Base-by-base conservation (phyloP, 495 filamentous ascomycete genomes). In the Bathelium albidoporum region DNA sequence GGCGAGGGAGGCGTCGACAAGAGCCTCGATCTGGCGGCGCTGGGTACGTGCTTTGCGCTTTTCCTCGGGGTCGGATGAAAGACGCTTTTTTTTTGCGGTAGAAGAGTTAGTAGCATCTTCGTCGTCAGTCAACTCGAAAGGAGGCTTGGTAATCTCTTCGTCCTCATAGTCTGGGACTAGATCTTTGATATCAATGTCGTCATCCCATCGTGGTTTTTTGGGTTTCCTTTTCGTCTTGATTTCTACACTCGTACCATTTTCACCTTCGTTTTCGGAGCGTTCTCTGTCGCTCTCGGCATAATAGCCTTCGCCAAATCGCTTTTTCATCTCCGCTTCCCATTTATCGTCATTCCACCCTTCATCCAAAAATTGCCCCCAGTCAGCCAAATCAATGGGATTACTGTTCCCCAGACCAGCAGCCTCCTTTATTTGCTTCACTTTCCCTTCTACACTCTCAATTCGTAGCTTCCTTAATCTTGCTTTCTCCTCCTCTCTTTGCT, bases 111-210 rank as follows among this genome's bases (percentile, higher is more conserved):
- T 68, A 18, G 72, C 81, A n/a, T 80, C 79, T 32, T 81, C 78
- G 22, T 76, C 75, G 36, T 76, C 74, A 4, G 83, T 82, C 1
- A 86, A 74, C 1, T 78, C 76, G 55, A 87, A 73, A 0, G 74
- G 71, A 26, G 85, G 83, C 61, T 80, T 76, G n/a, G 69, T 65
- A 11, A 66, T 68, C 14, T 79, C 80, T 11, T 77, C 73, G 16
- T 89, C 79, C 14, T 82, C 83, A 70, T 95, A 97, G 63, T 94
- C 90, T 1, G 91, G 91, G 43, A 96, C 75, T 32, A 98, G 75
- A 72, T 98, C 93, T 31, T 85, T 88, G 76, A 97, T 97, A 69
- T 96, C 91, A 69, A 97, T 96, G 69, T 98, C 94, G 68, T 96
- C 90, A 64, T 95, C 89, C 89, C 91, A 98, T 62, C 85, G 89